Evolutionary conservation across 2,329 filamentous ascomycete genomes (phyloP).

Genomic region (Apiospora saccharicola): DNA sequence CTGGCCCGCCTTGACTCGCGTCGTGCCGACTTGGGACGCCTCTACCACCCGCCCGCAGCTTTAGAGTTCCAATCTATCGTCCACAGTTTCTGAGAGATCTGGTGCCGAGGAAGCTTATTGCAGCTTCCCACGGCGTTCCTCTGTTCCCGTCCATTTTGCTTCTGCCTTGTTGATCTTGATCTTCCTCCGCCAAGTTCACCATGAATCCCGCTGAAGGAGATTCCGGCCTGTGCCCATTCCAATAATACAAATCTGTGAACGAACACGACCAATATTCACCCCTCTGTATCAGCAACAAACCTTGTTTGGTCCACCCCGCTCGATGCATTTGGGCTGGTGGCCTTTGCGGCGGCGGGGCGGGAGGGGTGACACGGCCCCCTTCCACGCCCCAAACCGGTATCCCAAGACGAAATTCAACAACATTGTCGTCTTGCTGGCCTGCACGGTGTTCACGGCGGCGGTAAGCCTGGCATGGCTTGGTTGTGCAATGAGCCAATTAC

Average conservation of each 20-base stretch:
- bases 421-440: slow-evolving; percentile 12
- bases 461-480: not conserved
- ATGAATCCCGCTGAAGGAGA: not conserved
- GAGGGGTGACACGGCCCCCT: slow-evolving; percentile 11
- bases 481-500: not conserved
- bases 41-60: not conserved
- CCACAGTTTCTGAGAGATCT: not conserved
- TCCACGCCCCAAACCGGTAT: not conserved
- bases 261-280: too few species aligned
- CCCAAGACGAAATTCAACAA: not conserved
- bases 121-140: not conserved
- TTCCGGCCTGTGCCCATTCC: not conserved
- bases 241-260: not conserved
- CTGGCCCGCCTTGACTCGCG: not conserved
- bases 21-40: not conserved
- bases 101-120: not conserved
- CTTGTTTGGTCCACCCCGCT: not conserved
- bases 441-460: not conserved
- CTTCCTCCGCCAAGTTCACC: not conserved
- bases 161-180: not conserved
- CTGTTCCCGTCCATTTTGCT: too few species aligned
- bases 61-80: not conserved
- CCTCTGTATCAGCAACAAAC: not conserved
- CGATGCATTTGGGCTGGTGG: not conserved
- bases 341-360: not conserved